Evolutionary conservation across 768 basidiomycete genomes (phyloP).

Genomic region (Psilocybe cyanescens): DNA sequence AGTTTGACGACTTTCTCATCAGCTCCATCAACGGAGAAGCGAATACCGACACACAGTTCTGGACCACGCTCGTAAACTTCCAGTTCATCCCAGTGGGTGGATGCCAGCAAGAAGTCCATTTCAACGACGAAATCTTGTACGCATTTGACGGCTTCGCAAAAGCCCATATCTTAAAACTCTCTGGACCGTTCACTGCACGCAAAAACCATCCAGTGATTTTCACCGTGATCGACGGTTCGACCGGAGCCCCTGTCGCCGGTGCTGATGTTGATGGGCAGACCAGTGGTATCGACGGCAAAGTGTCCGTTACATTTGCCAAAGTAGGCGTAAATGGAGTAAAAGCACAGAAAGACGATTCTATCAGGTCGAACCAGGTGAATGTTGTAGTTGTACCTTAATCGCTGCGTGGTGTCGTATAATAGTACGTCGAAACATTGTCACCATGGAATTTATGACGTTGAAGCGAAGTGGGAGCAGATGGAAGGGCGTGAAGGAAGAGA

Average conservation of each 20-base stretch:
- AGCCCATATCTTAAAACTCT: constrained; percentile 35
- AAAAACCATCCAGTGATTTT: constrained; percentile 31
- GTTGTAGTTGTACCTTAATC: constrained; percentile 16
- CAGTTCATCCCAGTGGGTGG: constrained; percentile 39
- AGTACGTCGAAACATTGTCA: constrained; percentile 15
- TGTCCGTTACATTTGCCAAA: constrained; percentile 25
- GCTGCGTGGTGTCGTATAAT: neutral
- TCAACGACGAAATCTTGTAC: constrained; percentile 35
- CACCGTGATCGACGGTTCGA: constrained; percentile 41
- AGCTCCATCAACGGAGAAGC: constrained; percentile 36
- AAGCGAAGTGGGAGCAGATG: too few species aligned
- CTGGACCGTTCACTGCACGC: constrained; percentile 29
- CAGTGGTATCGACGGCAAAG: constrained; percentile 26
- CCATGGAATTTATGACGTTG: too few species aligned
- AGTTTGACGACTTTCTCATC: constrained; percentile 49
- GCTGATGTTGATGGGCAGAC: constrained; percentile 26
- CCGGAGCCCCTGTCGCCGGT: constrained; percentile 33
- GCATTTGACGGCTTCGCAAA: constrained; percentile 42
- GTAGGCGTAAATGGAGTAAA: constrained; percentile 28
- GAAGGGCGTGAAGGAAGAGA: too few species aligned
- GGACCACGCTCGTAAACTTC: constrained; percentile 40
- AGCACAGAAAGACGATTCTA: constrained; percentile 31
- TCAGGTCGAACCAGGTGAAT: constrained; percentile 32
- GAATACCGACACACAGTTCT: constrained; percentile 36
- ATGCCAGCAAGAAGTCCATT: constrained; percentile 40